Evolutionary conservation across 2,329 filamentous ascomycete genomes (phyloP), one percentile per base, ranked within the genome.

Genomic region (Penicillium sp.): DNA sequence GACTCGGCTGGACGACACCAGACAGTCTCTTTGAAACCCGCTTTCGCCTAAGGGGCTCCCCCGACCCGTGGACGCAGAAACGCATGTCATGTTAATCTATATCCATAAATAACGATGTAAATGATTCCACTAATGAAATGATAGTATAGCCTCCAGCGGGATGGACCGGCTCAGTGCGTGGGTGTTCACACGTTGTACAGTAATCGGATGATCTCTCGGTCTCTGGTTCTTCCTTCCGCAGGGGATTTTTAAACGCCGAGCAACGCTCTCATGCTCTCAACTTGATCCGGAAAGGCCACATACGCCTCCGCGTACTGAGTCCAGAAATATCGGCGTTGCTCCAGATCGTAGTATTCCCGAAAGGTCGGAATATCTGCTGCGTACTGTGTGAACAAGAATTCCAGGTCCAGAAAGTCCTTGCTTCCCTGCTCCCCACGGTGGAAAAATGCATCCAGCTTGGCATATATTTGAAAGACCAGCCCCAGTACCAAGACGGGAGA

Each of bases 1-100:
- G 56, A 40, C 45, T 63, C 13, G 60, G 57, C 34, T 62, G 57
- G 59, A 63, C 56, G 47, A 62, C 57, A 32, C 60, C 59, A 25
- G 55, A 58, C 28, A 50, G 55, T 41, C 46, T 60, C 39, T 61
- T 60, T 42, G 49, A 58, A 38, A 58, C 60, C 35, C 56, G 61
- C 45, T 56, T 62, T 49, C 58, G 56, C 47, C 40, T 61, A 32
- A 62, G 53, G 49, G 61, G 51, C 29, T 54, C 54, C 13, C 58
- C 61, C 36, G 61, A 62, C 51, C 59, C 59, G 25, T 63, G 56
- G 59, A 62, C 54, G 7, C 51, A 54, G 47, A 56, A 56, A 43
- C 51, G 49, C 32, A 54, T 56, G 39, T 56, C 54, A 48, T 52
- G 47, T 46, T 56, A 49, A 47, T 39, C 45, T 11, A 49, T 37